Base-by-base conservation (phyloP, 2,329 filamentous ascomycete genomes). In the Septoria petroselini region DNA sequence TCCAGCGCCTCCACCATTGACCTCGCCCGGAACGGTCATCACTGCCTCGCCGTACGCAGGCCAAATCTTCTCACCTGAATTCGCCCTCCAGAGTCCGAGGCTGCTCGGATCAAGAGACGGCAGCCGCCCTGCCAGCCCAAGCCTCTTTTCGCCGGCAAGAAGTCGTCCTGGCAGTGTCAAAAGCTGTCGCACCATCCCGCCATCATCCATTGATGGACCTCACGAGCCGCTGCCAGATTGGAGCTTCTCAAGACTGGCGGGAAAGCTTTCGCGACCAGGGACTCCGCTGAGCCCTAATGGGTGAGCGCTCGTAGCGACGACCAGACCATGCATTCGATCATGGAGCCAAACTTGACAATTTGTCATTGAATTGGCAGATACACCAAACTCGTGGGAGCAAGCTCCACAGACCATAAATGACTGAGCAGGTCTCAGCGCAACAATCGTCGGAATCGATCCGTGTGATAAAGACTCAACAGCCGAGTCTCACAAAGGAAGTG, bases 11-110 rank as follows among this genome's bases (percentile, higher is more conserved):
- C 82, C 85, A 1, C 59, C 57, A 80, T 70, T 80, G 4, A 76
- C 78, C 1, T 86, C 84, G 0, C 82, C 84, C 0, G 84, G 85
- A 0, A 91, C 86, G 0, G 76, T 84, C 12, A 84, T 91, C 41
- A 73, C 82, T 8, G 86, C 85, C 0, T 83, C 85, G 2, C 85
- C 85, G 0, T 78, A 83, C 33, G 83, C 82, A 2, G 85, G 82
- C 3, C 79, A 83, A 57, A 70, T 85, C 14, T 79, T 89, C 35
- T 53, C 55, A 23, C 50, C 56, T 5, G 61, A 64, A 19, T 39
- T 58, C 44, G 55, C 50, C 2, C 41, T 62, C 42, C 41, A 48
- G 27, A 52, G 47, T n/a, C 58, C 61, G 15, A 55, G 54, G 43
- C 34, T 56, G 11, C 48, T 61, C 14, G 54, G 61, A 8, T 58